Percentiles rank a stretch among this genome's conserved stretches.
phyloP scores from a whole-genome alignment of 331 rosid genomes.

The Quercus lobata region DNA sequence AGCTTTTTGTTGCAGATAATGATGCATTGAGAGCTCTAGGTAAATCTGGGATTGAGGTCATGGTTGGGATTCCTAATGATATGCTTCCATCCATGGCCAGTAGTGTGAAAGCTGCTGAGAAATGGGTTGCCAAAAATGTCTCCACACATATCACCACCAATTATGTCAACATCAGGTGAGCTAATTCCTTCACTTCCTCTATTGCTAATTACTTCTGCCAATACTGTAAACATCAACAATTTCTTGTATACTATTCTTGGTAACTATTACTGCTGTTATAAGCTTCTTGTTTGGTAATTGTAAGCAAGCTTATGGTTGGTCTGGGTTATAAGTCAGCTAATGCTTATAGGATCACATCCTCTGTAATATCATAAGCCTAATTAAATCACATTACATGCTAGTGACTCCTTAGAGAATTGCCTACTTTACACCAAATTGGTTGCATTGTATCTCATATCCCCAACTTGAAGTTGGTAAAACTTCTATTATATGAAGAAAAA shows the following conservation, averaged over 20 bases:
- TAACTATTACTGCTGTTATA: not conserved
- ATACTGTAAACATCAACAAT: not conserved
- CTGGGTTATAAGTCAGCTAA: not conserved
- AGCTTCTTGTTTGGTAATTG: not conserved
- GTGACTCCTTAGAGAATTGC: not conserved
- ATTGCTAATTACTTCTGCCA: not conserved
- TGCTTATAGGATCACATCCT: not conserved
- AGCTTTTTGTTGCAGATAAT: constrained; percentile 86
- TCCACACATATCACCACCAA: constrained; percentile 55
- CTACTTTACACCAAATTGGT: not conserved
- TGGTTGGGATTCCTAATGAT: constrained; percentile 91
- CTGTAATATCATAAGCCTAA: not conserved
- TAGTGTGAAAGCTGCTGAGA: constrained; percentile 57
- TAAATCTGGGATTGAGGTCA: constrained; percentile 65
- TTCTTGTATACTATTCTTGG: not conserved
- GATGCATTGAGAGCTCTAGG: constrained; percentile 76
- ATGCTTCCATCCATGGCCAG: constrained; percentile 58
- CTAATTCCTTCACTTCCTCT: not conserved
- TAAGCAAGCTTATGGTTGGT: not conserved
- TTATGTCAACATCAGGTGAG: constrained; percentile 74
- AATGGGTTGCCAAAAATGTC: constrained; percentile 79
- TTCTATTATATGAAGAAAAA: not conserved
- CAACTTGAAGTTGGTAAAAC: not conserved
- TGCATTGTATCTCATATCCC: not conserved
- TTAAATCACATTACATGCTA: not conserved